Evolutionary conservation across 768 basidiomycete species (phyloP), one percentile per base, ranked within the genome.

Genomic region (Gautieria morchelliformis): DNA sequence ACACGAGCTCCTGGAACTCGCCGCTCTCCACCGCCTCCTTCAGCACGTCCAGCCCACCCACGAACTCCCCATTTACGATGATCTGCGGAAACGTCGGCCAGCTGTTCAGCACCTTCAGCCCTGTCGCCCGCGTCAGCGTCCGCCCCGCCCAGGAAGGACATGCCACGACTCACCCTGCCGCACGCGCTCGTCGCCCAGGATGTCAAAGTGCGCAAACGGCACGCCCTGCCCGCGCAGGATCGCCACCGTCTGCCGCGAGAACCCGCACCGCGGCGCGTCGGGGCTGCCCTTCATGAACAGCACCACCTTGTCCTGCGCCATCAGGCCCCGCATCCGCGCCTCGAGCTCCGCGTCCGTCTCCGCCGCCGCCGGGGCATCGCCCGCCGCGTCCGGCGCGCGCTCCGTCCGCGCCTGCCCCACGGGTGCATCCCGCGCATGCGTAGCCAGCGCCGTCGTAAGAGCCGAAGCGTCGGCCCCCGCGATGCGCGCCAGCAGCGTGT

Each of bases 31-130:
- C 80, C 88, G 94, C 88, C 72, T 97, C 95, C 68, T 83, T 80
- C 22, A 94, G 80, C 52, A 98, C 85, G 67, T 99, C 95, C 52
- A 98, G 71, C 4, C 95, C 95, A n/a, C 95, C 95, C 15, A 96
- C 84, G 17, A 99, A 78, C 68, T 97, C 92, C 20, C 96, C 94
- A 3, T 89, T 82, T 52, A 93, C 75, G 61, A 93, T 87, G 20
- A 95, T 74, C 66, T 92, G 89, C 3, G 89, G 89, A 73, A 80
- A 91, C 4, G 89, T 95, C 0, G 92, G 92, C 92, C 92, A 94
- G 59, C 93, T 79, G 65, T 94, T 94, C 59, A 91, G 66, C 60
- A 75, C 79, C 71, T 78, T 66, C 80, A 92, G 82, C 60, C 67
- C 66, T 70, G 20, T 8, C 42, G 15, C 15, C 20, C 30, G 33